A percentile compares a stretch with the other conserved stretches of the same genome.
phyloP scores from a whole-genome alignment of 1,284 basidiomycete genomes.

The Boletus sp. region DNA sequence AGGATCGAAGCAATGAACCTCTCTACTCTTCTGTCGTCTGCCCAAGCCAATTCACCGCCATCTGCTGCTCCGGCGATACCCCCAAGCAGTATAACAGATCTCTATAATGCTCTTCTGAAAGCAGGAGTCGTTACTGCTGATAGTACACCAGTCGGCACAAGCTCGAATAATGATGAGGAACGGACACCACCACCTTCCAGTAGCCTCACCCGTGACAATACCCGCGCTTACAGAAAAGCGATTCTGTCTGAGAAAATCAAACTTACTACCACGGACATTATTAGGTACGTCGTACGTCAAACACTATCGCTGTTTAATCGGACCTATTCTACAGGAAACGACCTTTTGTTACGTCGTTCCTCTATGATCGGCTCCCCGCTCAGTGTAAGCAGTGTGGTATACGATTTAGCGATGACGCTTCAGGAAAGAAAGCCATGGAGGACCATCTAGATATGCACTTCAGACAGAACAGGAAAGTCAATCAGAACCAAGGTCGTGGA shows the following conservation, averaged over 20 bases:
- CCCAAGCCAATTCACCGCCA: constrained; percentile 28
- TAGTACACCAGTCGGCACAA: constrained; percentile 54
- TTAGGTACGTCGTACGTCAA: constrained; percentile 54
- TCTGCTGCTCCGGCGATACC: constrained; percentile 37
- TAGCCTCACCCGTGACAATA: constrained; percentile 51
- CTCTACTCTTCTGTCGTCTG: constrained; percentile 32
- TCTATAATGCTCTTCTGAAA: constrained; percentile 70
- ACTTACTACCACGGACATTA: constrained; percentile 73
- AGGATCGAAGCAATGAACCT: constrained; percentile 40
- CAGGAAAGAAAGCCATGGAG: constrained; percentile 81
- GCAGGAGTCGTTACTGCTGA: constrained; percentile 70
- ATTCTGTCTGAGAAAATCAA: constrained; percentile 73
- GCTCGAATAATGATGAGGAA: constrained; percentile 45
- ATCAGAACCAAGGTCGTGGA: constrained; percentile 83
- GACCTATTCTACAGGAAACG: constrained; percentile 53
- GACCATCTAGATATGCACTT: constrained; percentile 98
- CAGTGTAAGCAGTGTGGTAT: constrained; percentile 96
- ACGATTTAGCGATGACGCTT: constrained; percentile 75
- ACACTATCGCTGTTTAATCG: constrained; percentile 12
- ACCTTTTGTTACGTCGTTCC: constrained; percentile 61
- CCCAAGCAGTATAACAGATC: constrained; percentile 54
- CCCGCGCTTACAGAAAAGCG: constrained; percentile 71
- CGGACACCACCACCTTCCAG: constrained; percentile 43
- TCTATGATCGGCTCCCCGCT: constrained; percentile 76
- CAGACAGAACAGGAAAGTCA: constrained; percentile 88